Percentiles rank a stretch among this genome's conserved stretches.
phyloP scores from a whole-genome alignment of 1,139 yeast genomes.

The Suhomyces anneliseae region DNA sequence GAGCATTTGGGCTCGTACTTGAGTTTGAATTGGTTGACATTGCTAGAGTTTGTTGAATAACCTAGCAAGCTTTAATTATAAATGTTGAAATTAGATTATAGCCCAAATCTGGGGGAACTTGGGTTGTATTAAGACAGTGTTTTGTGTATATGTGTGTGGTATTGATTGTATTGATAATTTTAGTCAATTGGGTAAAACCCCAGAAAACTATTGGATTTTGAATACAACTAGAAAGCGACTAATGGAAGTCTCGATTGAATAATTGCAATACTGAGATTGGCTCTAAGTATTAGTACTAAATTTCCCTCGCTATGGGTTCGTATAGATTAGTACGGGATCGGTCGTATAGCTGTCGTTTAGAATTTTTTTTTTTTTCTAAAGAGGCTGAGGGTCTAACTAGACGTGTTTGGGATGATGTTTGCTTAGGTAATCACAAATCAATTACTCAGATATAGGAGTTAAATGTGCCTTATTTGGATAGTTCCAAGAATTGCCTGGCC shows the following conservation, averaged over 20 bases:
- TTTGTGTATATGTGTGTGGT: too few relatives aligned
- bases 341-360: constrained; percentile 8
- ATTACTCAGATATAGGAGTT: too few relatives aligned
- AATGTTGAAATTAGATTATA: constrained; percentile 6
- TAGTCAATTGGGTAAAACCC: too few relatives aligned
- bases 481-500: too few relatives aligned
- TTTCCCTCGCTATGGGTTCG: not conserved
- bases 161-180: too few relatives aligned
- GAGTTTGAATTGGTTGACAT: constrained; percentile 4
- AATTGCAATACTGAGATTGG: too few relatives aligned
- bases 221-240: too few relatives aligned
- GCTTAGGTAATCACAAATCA: not conserved
- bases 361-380: constrained; percentile 1
- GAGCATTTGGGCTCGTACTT: not conserved
- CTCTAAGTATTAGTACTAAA: too few relatives aligned
- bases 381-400: constrained; percentile 5
- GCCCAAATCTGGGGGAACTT: not conserved
- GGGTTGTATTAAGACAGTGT: too few relatives aligned
- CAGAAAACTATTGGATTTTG: too few relatives aligned
- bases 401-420: not conserved
- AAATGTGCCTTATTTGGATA: too few relatives aligned
- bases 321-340: not conserved
- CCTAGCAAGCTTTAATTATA: constrained; percentile 1
- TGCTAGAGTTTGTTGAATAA: constrained; percentile 9
- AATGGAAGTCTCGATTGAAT: too few relatives aligned